phyloP scores from a whole-genome alignment of 345 rosid genomes.

The Eucalyptus caleyi region DNA sequence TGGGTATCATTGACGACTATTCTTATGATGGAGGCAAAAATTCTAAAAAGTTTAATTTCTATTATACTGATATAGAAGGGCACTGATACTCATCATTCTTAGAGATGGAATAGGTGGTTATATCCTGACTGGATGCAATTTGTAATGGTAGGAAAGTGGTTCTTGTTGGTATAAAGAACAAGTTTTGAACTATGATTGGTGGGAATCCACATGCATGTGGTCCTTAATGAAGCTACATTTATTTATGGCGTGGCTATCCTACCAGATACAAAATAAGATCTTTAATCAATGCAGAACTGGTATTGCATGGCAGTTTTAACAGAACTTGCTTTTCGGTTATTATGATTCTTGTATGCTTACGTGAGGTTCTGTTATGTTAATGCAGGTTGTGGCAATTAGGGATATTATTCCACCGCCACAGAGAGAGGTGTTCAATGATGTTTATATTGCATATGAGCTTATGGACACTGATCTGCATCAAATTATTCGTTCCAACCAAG shows the following conservation, averaged over 20 bases:
- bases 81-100: background rate
- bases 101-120: background rate
- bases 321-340: background rate
- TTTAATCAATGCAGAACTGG: background rate
- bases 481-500: slow-evolving; percentile 53
- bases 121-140: background rate
- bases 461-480: slow-evolving; percentile 68
- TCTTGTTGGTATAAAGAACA: background rate
- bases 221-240: background rate
- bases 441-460: slow-evolving; percentile 77
- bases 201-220: background rate
- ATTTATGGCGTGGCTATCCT: background rate
- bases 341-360: background rate
- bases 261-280: background rate
- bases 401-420: slow-evolving; percentile 78
- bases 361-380: background rate
- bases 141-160: background rate
- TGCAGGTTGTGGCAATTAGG: slow-evolving; percentile 85
- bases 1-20: background rate
- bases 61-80: background rate
- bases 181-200: background rate
- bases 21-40: background rate
- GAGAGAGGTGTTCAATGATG: slow-evolving; percentile 61
- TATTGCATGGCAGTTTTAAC: background rate
- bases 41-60: background rate